Conservation (phyloP, 345 rosid genomes). For the Bruguiera sexangula region DNA sequence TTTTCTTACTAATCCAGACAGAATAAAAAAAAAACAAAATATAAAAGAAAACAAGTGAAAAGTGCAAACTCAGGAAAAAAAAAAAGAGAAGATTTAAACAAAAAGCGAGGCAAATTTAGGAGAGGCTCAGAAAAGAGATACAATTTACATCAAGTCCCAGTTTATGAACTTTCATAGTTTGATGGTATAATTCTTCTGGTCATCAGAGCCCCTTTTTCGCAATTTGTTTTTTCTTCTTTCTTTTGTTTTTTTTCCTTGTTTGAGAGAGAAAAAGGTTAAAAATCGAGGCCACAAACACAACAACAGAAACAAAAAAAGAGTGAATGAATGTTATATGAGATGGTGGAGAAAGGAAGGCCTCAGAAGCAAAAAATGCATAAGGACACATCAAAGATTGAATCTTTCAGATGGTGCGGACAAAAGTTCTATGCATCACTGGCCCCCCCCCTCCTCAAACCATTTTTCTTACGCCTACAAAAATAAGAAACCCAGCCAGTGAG, state of each 20-base stretch:
- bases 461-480: no score
- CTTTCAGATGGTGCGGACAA: constrained; percentile 23
- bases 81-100: no score
- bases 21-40: neutral
- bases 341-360: neutral
- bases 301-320: no score
- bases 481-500: no score
- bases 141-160: constrained; percentile 9
- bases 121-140: neutral
- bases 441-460: neutral
- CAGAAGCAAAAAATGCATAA: neutral
- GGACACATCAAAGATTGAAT: constrained; percentile 10
- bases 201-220: neutral
- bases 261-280: no score
- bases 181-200: constrained; percentile 11
- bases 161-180: constrained; percentile 17
- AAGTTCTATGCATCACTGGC: constrained; percentile 14
- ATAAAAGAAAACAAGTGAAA: no score
- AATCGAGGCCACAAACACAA: neutral
- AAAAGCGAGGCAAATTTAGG: no score
- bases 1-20: no score
- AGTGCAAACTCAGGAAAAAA: no score
- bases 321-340: no score
- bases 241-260: no score
- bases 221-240: no score